Base-by-base conservation (phyloP, 2,329 filamentous ascomycete species). In the Fusarium ambrosium region DNA sequence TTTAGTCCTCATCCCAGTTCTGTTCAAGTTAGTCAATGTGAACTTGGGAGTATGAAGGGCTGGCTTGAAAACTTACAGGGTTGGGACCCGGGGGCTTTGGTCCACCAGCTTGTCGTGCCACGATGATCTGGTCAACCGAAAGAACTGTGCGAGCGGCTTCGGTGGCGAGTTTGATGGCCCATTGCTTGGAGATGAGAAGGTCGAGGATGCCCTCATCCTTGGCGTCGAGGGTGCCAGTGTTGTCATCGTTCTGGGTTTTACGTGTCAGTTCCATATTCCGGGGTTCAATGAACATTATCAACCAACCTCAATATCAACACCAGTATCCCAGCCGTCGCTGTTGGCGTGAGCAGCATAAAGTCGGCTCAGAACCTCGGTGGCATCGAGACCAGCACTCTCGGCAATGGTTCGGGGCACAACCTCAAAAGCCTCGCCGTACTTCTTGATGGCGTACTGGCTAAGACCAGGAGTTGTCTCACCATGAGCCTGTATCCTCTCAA, bases 41-140 rank as follows among this genome's bases (percentile, higher is more conserved):
- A 41, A 18, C 24, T 16, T 34, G 14, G 18, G 41, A 22, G 48
- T 39, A 13, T 36, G 24, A 7, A 14, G 20, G 60, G 45, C 3
- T 41, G 20, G 22, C 20, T 51, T 18, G 22, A n/a, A 22, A 63
- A 84, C 87, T 80, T 81, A 89, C 87, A 55, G 95, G 93, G 86
- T 98, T 98, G 77, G 95, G 97, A 56, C 94, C 95, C 34, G 97
- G 97, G 66, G 96, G 96, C 89, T 99, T 99, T 24, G 97, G 97
- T 41, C 97, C 97, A 81, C 97, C 97, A 58, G 97, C 97, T 87
- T 98, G 97, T 86, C 96, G 92, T 73, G 97, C 95, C 68, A 99
- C 97, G 82, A 99, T 99, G 81, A 99, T 99, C 87, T 99, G 97
- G 85, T 99, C 97, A 43, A 99, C 97, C 58, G 95, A 97, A 75